Conservation (phyloP, 495 filamentous ascomycete species). For the Tetracladium setigerum region DNA sequence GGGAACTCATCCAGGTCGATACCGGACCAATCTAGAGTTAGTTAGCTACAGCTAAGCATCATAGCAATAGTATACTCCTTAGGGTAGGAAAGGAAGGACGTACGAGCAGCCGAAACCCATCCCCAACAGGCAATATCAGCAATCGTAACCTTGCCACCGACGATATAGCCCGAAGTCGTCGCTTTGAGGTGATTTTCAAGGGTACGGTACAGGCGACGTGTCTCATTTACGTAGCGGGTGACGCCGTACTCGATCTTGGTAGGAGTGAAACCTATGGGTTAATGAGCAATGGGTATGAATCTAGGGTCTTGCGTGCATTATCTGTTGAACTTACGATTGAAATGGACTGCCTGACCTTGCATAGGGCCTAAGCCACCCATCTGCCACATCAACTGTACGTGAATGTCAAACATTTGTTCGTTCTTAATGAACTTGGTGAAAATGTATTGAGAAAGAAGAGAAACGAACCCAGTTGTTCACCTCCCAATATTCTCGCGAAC, state of each 20-base stretch:
- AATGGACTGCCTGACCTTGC: slow-evolving; percentile 92
- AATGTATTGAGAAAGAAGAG: not conserved
- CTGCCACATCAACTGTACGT: slow-evolving; percentile 40
- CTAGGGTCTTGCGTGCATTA: not conserved
- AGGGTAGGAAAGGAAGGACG: slow-evolving; percentile 3
- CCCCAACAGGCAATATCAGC: slow-evolving; percentile 80
- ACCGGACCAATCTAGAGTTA: slow-evolving; percentile 49
- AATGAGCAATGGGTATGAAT: not conserved
- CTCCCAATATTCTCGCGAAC: slow-evolving; percentile 69
- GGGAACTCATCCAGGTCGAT: slow-evolving; percentile 75
- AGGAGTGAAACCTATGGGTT: not conserved
- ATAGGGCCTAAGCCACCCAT: slow-evolving; percentile 83
- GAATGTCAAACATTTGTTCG: slow-evolving; percentile 1
- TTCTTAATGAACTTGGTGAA: not conserved
- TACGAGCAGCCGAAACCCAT: slow-evolving; percentile 41
- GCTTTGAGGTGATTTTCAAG: slow-evolving; percentile 64
- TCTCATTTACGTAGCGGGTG: slow-evolving; percentile 75
- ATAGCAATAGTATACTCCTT: not conserved
- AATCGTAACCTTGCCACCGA: slow-evolving; percentile 73
- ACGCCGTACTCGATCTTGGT: slow-evolving; percentile 63
- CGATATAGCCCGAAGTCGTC: slow-evolving; percentile 59
- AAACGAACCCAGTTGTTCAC: slow-evolving; percentile 62
- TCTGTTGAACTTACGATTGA: slow-evolving; percentile 25
- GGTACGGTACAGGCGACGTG: slow-evolving; percentile 70
- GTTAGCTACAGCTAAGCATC: slow-evolving; percentile 7